These are phyloP conservation scores for Beauveria varroae DNA, from an alignment of 2,329 filamentous ascomycete species.

Conservation along the genomic window DNA sequence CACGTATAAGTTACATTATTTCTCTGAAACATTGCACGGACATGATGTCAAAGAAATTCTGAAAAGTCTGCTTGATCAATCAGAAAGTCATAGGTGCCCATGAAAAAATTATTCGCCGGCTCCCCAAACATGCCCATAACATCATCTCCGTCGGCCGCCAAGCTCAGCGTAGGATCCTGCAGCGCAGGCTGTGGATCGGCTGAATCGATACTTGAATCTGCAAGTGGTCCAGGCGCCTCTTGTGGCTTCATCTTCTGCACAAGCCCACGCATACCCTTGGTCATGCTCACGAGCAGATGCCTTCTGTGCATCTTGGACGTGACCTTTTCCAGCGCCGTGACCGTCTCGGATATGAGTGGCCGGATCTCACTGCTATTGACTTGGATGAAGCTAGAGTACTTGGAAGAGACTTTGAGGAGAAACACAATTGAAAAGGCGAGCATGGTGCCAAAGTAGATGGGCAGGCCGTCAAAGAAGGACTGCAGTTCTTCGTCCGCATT, in stretches of 20 bases:
- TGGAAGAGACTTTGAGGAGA: conserved; percentile 7
- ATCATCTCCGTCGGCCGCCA: background rate
- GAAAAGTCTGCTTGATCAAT: conserved; percentile 2
- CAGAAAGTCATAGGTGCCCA: conserved; percentile 10
- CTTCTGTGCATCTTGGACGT: conserved; percentile 5
- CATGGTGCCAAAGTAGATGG: conserved; percentile 10
- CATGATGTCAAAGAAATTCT: background rate
- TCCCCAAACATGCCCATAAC: conserved; percentile 5
- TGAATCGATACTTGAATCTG: background rate
- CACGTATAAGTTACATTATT: too few species aligned
- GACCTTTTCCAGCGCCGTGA: conserved; percentile 6
- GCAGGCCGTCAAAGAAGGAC: conserved; percentile 10
- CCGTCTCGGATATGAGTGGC: conserved; percentile 2
- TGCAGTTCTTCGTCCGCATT: conserved; percentile 9
- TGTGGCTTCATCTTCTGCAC: conserved; percentile 4
- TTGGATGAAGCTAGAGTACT: conserved; percentile 6
- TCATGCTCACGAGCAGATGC: conserved; percentile 10
- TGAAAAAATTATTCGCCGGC: conserved; percentile 5
- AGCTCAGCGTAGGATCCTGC: background rate
- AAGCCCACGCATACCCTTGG: conserved; percentile 9
- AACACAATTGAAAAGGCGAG: conserved; percentile 8
- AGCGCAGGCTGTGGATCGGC: background rate
- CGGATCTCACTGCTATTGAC: conserved; percentile 1
- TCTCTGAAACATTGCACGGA: background rate
- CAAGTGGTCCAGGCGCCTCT: background rate